Evolutionary conservation across 768 basidiomycete genomes (phyloP), one percentile per base, ranked within the genome.

Genomic region (Suillus fuscotomentosus): DNA sequence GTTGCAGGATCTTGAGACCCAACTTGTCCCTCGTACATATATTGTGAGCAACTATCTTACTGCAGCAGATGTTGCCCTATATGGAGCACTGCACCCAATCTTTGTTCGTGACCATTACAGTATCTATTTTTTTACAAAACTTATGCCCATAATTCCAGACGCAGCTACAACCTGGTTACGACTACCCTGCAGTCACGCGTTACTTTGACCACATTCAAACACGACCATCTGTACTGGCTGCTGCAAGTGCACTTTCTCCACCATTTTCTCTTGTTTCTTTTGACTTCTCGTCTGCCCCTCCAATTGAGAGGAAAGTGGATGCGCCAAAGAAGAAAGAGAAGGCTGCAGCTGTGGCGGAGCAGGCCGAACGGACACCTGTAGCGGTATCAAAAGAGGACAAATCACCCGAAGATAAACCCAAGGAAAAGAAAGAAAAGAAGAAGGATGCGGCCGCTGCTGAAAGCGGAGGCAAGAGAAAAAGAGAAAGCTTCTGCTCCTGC

Each of bases 191-290:
- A 24, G 75, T 99, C 45, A 92, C 92, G 48, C 92, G 97, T 53
- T 98, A 97, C 82, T 97, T 99, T 73, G 91, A 96, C 77, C 94
- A 98, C 77, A 85, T 99, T 64, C 97, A 99, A 79, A 83, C 86
- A 54, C 81, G 81, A 24, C 81, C 88, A 7, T 75, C 83, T 17
- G 87, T 97, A 47, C 82, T 86, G 31, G 79, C 81, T 53, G 83
- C 86, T 3, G 85, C 88, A 7, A 79, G 81, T 51, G 72, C 81
- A 0, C 78, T 84, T 36, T 76, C 82, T 1, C 81, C 85, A 38
- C 80, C 84, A 4, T 89, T 89, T 70, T 76, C 82, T 15, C 65
- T 81, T 5, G 81, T 97, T 15, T 57, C 77, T 1, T 87, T 99
- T 68, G 89, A 97, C 72, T 77, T 96, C 31, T 85, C 87, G 27